Conservation (phyloP, 2,329 filamentous ascomycete species). For the Fusarium sp. region DNA sequence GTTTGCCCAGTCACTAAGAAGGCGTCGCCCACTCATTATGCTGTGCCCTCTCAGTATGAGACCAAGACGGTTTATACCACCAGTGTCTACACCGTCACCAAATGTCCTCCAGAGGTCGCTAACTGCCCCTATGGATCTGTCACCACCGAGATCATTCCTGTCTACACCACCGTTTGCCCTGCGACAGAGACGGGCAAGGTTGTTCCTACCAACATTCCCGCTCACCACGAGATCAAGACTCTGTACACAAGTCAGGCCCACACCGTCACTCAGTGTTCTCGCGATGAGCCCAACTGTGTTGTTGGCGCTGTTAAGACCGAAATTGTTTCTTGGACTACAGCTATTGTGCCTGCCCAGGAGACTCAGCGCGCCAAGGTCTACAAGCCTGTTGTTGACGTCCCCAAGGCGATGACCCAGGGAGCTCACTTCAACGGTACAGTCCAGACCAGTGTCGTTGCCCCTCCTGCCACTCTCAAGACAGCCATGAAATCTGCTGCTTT, state of each 20-base stretch:
- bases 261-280: slow-evolving; percentile 68
- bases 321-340: slow-evolving; percentile 45
- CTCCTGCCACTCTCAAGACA: slow-evolving; percentile 37
- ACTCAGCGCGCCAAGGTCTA: slow-evolving; percentile 31
- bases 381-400: slow-evolving; percentile 29
- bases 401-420: slow-evolving; percentile 22
- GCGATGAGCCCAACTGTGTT: slow-evolving; percentile 64
- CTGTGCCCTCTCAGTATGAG: slow-evolving; percentile 32
- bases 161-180: slow-evolving; percentile 36
- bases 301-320: slow-evolving; percentile 52
- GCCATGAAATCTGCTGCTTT: slow-evolving; percentile 38
- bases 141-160: slow-evolving; percentile 49
- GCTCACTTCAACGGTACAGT: slow-evolving; percentile 23
- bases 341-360: slow-evolving; percentile 35
- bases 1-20: slow-evolving; percentile 56
- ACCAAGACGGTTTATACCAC: slow-evolving; percentile 65
- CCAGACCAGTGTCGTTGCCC: slow-evolving; percentile 31
- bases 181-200: slow-evolving; percentile 30
- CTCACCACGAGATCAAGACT: slow-evolving; percentile 52
- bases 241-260: slow-evolving; percentile 67
- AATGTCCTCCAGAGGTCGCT: slow-evolving; percentile 64
- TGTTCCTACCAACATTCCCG: slow-evolving; percentile 28
- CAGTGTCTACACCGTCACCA: slow-evolving; percentile 66
- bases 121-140: slow-evolving; percentile 60
- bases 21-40: slow-evolving; percentile 34